Evolutionary conservation across 2,329 filamentous ascomycete genomes (phyloP).

Genomic region (Aurifilum marmelostoma): DNA sequence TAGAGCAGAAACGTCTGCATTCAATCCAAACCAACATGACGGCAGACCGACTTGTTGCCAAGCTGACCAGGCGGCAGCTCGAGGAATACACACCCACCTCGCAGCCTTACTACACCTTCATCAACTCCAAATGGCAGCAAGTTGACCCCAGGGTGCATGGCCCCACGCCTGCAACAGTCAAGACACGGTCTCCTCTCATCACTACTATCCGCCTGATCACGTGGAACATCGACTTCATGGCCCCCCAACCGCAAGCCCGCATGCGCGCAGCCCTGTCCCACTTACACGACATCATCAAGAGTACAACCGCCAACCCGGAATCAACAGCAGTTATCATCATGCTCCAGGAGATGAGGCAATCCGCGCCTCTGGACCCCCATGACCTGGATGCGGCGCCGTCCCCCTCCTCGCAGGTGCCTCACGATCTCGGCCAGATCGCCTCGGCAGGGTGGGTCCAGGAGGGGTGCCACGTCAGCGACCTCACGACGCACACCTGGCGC

Average conservation of each 20-base stretch:
- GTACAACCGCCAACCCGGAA: neutral
- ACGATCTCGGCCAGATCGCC: conserved; percentile 49
- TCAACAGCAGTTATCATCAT: conserved; percentile 46
- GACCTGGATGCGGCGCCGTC: neutral
- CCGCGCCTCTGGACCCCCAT: conserved; percentile 10
- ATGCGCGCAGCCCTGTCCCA: conserved; percentile 36
- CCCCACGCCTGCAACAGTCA: neutral
- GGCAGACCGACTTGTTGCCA: conserved; percentile 9
- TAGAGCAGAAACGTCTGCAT: too few species aligned
- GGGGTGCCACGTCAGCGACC: conserved; percentile 52
- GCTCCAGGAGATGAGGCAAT: conserved; percentile 49
- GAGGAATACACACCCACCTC: conserved; percentile 32
- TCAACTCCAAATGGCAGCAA: conserved; percentile 31
- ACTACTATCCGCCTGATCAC: conserved; percentile 34
- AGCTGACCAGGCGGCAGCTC: conserved; percentile 19
- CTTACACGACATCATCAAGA: conserved; percentile 29
- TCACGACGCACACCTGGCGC: conserved; percentile 45
- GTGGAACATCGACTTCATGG: conserved; percentile 43
- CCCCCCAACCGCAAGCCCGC: conserved; percentile 33
- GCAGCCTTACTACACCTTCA: conserved; percentile 35
- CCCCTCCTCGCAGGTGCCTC: conserved; percentile 36
- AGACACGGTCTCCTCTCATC: conserved; percentile 22
- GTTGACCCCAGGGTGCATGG: neutral
- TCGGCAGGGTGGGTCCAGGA: conserved; percentile 48
- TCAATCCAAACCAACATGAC: neutral